These are phyloP conservation scores for Dryadomyces quercus-mongolicae DNA, from an alignment of 2,329 filamentous ascomycete species.

Conservation along the genomic window DNA sequence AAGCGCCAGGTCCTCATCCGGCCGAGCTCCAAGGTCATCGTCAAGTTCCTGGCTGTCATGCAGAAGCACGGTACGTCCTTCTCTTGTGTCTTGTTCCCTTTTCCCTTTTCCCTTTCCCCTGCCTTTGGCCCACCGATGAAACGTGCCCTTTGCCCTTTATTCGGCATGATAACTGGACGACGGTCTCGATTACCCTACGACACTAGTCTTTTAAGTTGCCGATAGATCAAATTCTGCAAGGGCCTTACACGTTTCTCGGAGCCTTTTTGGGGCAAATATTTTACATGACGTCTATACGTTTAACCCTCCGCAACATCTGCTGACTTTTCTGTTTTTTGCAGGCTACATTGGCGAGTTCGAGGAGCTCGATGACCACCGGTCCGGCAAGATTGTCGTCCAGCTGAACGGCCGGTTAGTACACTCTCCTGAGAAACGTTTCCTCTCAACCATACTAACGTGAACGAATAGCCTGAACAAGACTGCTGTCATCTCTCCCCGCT, in stretches of 20 bases:
- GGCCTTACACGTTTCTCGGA: slow-evolving; percentile 95
- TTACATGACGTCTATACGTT: slow-evolving; percentile 73
- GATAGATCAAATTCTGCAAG: slow-evolving; percentile 84
- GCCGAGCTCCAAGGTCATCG: slow-evolving; percentile 97
- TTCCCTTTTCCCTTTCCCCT: not conserved
- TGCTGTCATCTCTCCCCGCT: slow-evolving; percentile 97
- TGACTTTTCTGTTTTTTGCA: slow-evolving; percentile 25
- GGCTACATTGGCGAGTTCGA: slow-evolving; percentile 99
- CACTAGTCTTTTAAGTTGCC: slow-evolving; percentile 99
- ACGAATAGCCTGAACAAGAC: slow-evolving; percentile 78
- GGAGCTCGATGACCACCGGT: slow-evolving; percentile 98
- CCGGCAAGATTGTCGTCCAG: slow-evolving; percentile 99
- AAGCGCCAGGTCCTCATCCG: slow-evolving; percentile 99
- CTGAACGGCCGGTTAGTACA: slow-evolving; percentile 70
- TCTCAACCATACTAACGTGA: not conserved
- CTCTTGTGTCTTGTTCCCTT: not conserved
- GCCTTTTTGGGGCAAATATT: slow-evolving; percentile 21
- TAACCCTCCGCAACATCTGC: slow-evolving; percentile 79
- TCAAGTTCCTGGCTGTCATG: slow-evolving; percentile 99
- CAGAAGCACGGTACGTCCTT: slow-evolving; percentile 88
- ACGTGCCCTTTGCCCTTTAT: slow-evolving; percentile 20
- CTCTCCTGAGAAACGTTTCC: no score
- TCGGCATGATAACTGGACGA: slow-evolving; percentile 99
- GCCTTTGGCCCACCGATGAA: not conserved
- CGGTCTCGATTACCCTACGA: slow-evolving; percentile 71